Evolutionary conservation across 179 eudicot genomes (phyloP), one percentile per base, ranked within the genome.

Genomic region (Gypsophila paniculata): DNA sequence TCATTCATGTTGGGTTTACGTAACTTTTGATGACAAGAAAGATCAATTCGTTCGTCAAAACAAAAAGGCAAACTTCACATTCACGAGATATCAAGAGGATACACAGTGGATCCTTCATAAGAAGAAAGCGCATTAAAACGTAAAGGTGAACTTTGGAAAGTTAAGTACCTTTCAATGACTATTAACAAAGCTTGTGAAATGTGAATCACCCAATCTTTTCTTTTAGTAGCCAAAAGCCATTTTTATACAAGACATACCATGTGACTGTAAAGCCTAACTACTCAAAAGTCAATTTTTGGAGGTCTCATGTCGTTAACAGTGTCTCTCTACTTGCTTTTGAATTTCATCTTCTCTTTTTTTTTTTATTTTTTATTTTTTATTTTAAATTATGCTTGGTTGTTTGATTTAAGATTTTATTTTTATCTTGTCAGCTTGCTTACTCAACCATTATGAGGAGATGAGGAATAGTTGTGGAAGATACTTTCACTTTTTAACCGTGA

Each of bases 221-320:
- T 29, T 66, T 66, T 59, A 44, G 70, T 58, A 58, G 68, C 67
- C 52, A 61, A 55, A 76, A 29, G 72, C 67, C 75, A 71, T 46
- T 66, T 65, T 68, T 25, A 58, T 58, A 58, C 62, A 7, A 58
- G 34, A 58, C 22, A 60, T 62, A 49, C 76, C 76, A 77, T 77
- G 80, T 72, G 80, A 77, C 25, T 77, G n/a, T 60, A 55, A 61
- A 77, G 65, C 76, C 72, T 68, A 77, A 68, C 76, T 53, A 72
- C 73, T 51, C 73, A 8, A 13, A 72, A 72, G 76, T 77, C 80
- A 67, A 72, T 61, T 44, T 44, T 36, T 72, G 60, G 52, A 46
- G 68, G 68, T 65, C 29, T 57, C 13, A 57, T 17, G 62, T 58
- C 34, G 12, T 18, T 19, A 1, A 5, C 60, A 19, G 23, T n/a